phyloP scores from a whole-genome alignment of 2,329 filamentous ascomycete genomes.

The Talaromyces piceae region DNA sequence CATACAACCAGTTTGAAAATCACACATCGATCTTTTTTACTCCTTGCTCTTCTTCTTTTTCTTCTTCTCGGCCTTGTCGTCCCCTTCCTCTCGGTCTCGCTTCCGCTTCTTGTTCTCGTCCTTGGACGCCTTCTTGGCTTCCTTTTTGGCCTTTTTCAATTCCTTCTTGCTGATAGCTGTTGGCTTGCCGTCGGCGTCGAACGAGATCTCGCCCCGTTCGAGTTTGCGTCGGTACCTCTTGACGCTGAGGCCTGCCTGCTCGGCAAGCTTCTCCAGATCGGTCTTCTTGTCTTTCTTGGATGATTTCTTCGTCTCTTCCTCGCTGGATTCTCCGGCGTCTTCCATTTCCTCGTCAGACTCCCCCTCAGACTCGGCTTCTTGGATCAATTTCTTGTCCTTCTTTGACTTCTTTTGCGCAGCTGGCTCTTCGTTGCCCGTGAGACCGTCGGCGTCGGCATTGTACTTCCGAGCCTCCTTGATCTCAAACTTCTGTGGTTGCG shows the following conservation, averaged over 20 bases:
- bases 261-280: constrained; percentile 53
- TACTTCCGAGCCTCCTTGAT: constrained; percentile 91
- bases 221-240: constrained; percentile 74
- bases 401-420: constrained; percentile 35
- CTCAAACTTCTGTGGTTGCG: constrained; percentile 63
- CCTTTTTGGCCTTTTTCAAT: constrained; percentile 64
- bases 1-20: constrained; percentile 33
- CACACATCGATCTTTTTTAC: constrained; percentile 17
- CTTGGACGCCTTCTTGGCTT: constrained; percentile 47
- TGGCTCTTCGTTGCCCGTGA: constrained; percentile 57
- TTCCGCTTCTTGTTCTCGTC: constrained; percentile 64
- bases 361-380: constrained; percentile 32
- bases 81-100: constrained; percentile 51
- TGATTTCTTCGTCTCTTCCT: constrained; percentile 26
- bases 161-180: constrained; percentile 68
- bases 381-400: constrained; percentile 42
- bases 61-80: constrained; percentile 44
- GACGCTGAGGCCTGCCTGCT: constrained; percentile 60
- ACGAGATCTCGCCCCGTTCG: constrained; percentile 65
- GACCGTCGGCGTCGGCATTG: constrained; percentile 85
- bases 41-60: constrained; percentile 52
- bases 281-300: constrained; percentile 44
- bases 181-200: constrained; percentile 58
- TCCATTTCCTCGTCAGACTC: constrained; percentile 27
- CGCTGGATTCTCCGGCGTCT: constrained; percentile 20